A percentile compares a stretch with the other conserved stretches of the same genome.
Evolutionary conservation across 2,329 filamentous ascomycete genomes (phyloP).

Genomic region (Bipolaris gigantea): DNA sequence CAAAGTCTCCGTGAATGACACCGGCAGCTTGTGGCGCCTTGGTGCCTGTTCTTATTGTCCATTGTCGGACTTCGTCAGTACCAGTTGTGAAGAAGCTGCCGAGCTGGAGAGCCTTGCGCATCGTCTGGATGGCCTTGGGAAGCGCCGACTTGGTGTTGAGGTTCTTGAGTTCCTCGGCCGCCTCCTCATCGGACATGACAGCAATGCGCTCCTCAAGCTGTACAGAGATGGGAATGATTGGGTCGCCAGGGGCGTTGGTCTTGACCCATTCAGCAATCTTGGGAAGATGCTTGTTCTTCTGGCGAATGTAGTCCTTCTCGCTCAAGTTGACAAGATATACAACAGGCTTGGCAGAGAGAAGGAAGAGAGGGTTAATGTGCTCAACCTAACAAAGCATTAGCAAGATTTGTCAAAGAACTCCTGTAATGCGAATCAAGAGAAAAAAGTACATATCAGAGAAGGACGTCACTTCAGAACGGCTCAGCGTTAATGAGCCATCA

Average conservation of each 20-base stretch:
- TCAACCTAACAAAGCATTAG: constrained; percentile 69
- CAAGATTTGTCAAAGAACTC: constrained; percentile 9
- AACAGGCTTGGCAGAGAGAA: constrained; percentile 94
- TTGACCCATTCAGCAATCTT: constrained; percentile 97
- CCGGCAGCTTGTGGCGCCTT: constrained; percentile 98
- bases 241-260: constrained; percentile 81
- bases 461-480: constrained; percentile 85
- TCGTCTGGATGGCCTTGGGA: constrained; percentile 87
- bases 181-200: constrained; percentile 75
- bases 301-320: constrained; percentile 94
- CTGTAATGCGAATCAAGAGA: constrained; percentile 5
- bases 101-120: constrained; percentile 89
- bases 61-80: constrained; percentile 94
- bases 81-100: constrained; percentile 97
- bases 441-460: constrained; percentile 60
- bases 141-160: constrained; percentile 84
- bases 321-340: constrained; percentile 97
- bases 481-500: constrained; percentile 83
- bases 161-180: constrained; percentile 82
- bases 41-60: constrained; percentile 93
- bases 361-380: constrained; percentile 93
- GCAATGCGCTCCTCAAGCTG: constrained; percentile 91
- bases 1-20: constrained; percentile 97
- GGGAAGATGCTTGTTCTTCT: constrained; percentile 98
- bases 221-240: constrained; percentile 91